Conservation (phyloP, 2,329 filamentous ascomycete genomes). For the Ampelomyces quisqualis region DNA sequence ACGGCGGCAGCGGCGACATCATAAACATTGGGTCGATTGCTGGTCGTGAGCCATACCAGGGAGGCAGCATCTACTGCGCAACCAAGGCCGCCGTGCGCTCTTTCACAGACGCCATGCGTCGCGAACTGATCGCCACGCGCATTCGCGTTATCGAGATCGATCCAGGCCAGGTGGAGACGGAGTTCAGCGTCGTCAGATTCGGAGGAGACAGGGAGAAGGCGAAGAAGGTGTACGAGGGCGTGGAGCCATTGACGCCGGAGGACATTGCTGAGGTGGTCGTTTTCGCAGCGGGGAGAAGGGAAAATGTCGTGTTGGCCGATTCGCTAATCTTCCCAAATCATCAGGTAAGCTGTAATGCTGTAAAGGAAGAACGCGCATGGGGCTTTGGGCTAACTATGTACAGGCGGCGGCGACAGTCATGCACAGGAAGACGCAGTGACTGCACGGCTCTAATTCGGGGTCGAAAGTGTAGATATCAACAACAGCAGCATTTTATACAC, state of each 20-base stretch:
- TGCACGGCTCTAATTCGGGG: background rate
- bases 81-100: conserved; percentile 85
- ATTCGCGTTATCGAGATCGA: conserved; percentile 87
- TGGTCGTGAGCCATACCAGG: conserved; percentile 81
- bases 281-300: conserved; percentile 76
- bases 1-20: conserved; percentile 83
- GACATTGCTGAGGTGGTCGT: conserved; percentile 91
- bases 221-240: conserved; percentile 77
- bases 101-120: conserved; percentile 80
- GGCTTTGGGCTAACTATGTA: conserved; percentile 15
- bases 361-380: background rate
- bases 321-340: conserved; percentile 85
- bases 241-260: conserved; percentile 76
- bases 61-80: conserved; percentile 89
- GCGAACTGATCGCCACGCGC: conserved; percentile 76
- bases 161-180: conserved; percentile 90
- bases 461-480: conserved; percentile 4
- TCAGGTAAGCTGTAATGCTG: conserved; percentile 62
- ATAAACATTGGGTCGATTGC: conserved; percentile 95
- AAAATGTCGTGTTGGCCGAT: conserved; percentile 91
- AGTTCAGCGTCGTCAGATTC: conserved; percentile 87
- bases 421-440: conserved; percentile 31
- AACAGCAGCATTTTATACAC: too few relatives aligned
- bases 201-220: conserved; percentile 87
- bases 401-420: conserved; percentile 43